Evolutionary conservation across 2,329 filamentous ascomycete species (phyloP).

Genomic region (Beauveria bassiana): DNA sequence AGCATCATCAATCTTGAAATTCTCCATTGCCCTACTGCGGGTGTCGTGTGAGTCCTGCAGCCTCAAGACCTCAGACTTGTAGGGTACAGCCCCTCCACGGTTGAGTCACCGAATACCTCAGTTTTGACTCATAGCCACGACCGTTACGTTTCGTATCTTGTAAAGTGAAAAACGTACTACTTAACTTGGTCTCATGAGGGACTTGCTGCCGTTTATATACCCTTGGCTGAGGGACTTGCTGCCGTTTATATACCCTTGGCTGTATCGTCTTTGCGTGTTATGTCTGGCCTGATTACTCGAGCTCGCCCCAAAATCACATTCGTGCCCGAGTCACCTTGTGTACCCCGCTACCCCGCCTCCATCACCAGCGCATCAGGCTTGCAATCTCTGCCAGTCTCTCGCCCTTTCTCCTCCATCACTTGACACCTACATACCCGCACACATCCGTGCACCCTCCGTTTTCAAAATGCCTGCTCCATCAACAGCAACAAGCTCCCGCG

Average conservation of each 20-base stretch:
- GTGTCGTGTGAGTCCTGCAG: not conserved
- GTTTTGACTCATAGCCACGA: not conserved
- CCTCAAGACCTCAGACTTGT: not conserved
- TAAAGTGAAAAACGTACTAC: too few relatives aligned
- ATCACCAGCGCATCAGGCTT: constrained; percentile 8
- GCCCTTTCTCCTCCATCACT: not conserved
- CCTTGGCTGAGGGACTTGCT: not conserved
- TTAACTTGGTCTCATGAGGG: too few relatives aligned
- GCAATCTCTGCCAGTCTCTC: constrained; percentile 1
- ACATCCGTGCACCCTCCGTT: constrained; percentile 11
- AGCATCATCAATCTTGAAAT: too few relatives aligned
- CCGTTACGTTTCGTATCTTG: not conserved
- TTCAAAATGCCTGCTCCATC: constrained; percentile 35
- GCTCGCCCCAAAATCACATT: not conserved
- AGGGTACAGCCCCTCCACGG: not conserved
- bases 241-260: not conserved
- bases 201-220: not conserved
- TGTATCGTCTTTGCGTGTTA: not conserved
- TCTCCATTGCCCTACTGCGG: too few relatives aligned
- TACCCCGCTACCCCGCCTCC: constrained; percentile 12
- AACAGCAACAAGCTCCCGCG: constrained; percentile 51
- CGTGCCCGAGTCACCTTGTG: constrained; percentile 2
- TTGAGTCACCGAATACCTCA: constrained; percentile 4
- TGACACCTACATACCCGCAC: not conserved
- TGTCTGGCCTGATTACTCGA: not conserved